Percentiles rank a stretch among this genome's conserved stretches.
Evolutionary conservation across 2,329 filamentous ascomycete genomes (phyloP).

Genomic region (Myriangium duriaei): DNA sequence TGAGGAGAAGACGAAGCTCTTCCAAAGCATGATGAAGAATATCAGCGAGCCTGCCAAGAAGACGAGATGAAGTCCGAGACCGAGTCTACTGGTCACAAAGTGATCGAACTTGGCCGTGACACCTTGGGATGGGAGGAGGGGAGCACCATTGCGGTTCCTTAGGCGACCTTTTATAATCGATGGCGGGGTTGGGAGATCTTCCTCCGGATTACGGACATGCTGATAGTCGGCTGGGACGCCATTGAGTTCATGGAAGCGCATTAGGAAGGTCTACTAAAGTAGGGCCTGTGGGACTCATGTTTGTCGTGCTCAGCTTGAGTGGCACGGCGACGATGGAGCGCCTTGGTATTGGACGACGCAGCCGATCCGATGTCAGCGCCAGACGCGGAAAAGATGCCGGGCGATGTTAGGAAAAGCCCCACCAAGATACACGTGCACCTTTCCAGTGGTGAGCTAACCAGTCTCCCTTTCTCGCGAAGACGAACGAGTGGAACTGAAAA

Average conservation of each 20-base stretch:
- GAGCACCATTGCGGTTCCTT: not conserved
- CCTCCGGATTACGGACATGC: constrained; percentile 4
- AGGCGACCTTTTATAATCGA: constrained; percentile 4
- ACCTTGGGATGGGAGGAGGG: not conserved
- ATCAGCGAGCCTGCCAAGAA: constrained; percentile 16
- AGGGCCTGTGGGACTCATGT: no score
- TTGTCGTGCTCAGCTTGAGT: no score
- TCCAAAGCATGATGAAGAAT: constrained; percentile 23
- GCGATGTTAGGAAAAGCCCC: no score
- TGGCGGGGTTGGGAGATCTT: not conserved
- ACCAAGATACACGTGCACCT: no score
- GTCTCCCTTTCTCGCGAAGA: no score
- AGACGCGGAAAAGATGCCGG: no score
- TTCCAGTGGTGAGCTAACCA: no score
- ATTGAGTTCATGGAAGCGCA: constrained; percentile 5
- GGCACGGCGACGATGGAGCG: no score
- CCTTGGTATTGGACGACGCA: no score
- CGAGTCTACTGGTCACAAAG: constrained; percentile 5
- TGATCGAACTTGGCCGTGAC: not conserved
- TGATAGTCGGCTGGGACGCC: constrained; percentile 2
- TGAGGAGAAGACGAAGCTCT: constrained; percentile 19
- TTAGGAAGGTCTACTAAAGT: constrained; percentile 6
- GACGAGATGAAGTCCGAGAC: constrained; percentile 11
- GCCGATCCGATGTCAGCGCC: no score
- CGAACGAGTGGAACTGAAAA: no score